phyloP scores from a whole-genome alignment of 495 filamentous ascomycete species.

The Penicillium lagena region DNA sequence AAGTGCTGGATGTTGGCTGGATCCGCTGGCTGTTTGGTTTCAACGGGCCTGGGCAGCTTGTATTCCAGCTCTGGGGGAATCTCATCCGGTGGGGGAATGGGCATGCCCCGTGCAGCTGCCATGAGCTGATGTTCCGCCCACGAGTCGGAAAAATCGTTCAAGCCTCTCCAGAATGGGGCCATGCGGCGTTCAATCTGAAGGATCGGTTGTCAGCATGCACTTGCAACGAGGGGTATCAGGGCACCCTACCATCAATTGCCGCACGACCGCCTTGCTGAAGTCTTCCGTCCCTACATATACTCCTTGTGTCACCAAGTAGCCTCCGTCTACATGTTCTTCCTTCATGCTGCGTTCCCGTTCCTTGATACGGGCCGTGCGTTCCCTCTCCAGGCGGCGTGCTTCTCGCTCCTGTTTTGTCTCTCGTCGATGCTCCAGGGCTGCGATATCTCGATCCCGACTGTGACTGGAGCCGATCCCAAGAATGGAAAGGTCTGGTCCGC shows the following conservation, averaged over 20 bases:
- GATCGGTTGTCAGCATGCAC: constrained; percentile 9
- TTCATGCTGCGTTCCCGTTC: constrained; percentile 89
- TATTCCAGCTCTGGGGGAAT: constrained; percentile 62
- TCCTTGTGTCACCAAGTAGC: constrained; percentile 89
- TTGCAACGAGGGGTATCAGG: background rate
- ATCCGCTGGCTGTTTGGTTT: constrained; percentile 28
- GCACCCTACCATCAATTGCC: constrained; percentile 77
- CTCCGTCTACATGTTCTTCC: constrained; percentile 91
- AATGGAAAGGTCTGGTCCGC: constrained; percentile 50
- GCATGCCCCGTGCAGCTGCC: constrained; percentile 78
- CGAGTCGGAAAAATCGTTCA: constrained; percentile 79
- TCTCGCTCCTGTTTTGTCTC: constrained; percentile 93
- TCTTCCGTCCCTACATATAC: constrained; percentile 90
- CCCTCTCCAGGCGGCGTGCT: constrained; percentile 75
- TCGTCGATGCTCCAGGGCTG: constrained; percentile 48
- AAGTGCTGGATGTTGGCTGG: constrained; percentile 53
- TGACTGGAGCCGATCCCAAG: constrained; percentile 42
- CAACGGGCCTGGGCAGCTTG: constrained; percentile 33
- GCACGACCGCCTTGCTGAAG: constrained; percentile 82
- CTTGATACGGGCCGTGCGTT: constrained; percentile 62
- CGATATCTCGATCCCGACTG: constrained; percentile 34
- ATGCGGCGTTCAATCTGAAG: constrained; percentile 80
- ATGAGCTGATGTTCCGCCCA: constrained; percentile 95
- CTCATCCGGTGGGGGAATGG: constrained; percentile 78
- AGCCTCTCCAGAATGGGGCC: constrained; percentile 90